A percentile compares a stretch with the other conserved stretches of the same genome.
These are phyloP conservation scores for Cokeromyces recurvatus DNA, from an alignment of 371 early-diverging fungal genomes.

Conservation along the genomic window DNA sequence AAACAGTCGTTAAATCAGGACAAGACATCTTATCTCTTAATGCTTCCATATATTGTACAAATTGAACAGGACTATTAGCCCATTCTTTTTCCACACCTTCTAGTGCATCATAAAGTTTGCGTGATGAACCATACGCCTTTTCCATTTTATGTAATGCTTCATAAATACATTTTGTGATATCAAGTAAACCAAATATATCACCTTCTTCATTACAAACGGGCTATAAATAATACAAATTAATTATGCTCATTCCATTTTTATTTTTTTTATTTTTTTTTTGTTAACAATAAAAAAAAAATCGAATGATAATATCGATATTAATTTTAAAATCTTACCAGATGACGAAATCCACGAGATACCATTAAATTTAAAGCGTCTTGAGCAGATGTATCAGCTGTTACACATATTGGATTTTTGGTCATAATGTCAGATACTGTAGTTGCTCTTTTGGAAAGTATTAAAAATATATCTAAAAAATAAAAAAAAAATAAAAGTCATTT, in stretches of 20 bases:
- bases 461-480: background rate
- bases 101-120: slow-evolving; percentile 84
- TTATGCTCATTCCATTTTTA: background rate
- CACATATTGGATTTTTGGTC: slow-evolving; percentile 90
- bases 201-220: slow-evolving; percentile 85
- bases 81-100: slow-evolving; percentile 90
- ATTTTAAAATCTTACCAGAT: slow-evolving; percentile 61
- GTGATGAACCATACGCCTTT: slow-evolving; percentile 82
- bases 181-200: slow-evolving; percentile 91
- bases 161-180: slow-evolving; percentile 94
- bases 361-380: slow-evolving; percentile 94
- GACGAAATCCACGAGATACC: slow-evolving; percentile 95
- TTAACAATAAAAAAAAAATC: slow-evolving; percentile 7
- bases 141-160: slow-evolving; percentile 92
- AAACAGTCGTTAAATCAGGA: slow-evolving; percentile 82
- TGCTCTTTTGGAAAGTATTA: slow-evolving; percentile 29
- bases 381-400: slow-evolving; percentile 74
- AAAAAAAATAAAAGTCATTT: background rate
- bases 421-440: slow-evolving; percentile 89
- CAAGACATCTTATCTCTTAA: slow-evolving; percentile 84
- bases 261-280: too few species aligned
- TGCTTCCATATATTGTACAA: slow-evolving; percentile 73
- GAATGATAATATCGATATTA: slow-evolving; percentile 3
- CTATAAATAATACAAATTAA: slow-evolving; percentile 12
- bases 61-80: slow-evolving; percentile 46